These are phyloP conservation scores for Neurospora sp. DNA, from an alignment of 495 filamentous ascomycete genomes.

Conservation along the genomic window DNA sequence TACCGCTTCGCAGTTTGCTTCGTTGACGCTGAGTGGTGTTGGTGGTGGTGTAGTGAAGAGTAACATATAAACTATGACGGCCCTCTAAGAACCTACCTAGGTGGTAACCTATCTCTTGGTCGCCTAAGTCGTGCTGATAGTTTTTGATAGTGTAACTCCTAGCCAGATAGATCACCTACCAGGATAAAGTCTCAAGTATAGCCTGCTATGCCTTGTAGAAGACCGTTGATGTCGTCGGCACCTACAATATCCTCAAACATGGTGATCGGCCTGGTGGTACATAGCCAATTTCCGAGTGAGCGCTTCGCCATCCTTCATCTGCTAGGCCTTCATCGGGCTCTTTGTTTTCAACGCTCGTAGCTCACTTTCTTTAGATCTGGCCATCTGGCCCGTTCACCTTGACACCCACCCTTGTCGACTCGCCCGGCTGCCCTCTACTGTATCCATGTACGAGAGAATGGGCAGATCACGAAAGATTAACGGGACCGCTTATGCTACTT, in stretches of 20 bases:
- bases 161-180: too few species aligned
- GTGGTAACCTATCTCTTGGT: too few species aligned
- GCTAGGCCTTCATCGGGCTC: background rate
- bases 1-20: too few species aligned
- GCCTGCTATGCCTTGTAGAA: background rate
- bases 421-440: background rate
- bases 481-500: background rate
- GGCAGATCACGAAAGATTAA: background rate
- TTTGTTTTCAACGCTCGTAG: background rate
- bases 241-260: background rate
- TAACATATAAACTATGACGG: too few species aligned
- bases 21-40: too few species aligned
- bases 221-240: background rate
- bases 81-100: too few species aligned
- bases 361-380: background rate
- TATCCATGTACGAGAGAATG: background rate
- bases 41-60: too few species aligned
- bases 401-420: background rate
- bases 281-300: background rate
- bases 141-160: too few species aligned
- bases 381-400: background rate
- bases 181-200: background rate
- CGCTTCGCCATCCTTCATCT: background rate
- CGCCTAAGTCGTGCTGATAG: too few species aligned
- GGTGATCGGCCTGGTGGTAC: background rate